These are phyloP conservation scores for Danielozyma ontarioensis DNA, from an alignment of 805 yeast species.

Conservation along the genomic window DNA sequence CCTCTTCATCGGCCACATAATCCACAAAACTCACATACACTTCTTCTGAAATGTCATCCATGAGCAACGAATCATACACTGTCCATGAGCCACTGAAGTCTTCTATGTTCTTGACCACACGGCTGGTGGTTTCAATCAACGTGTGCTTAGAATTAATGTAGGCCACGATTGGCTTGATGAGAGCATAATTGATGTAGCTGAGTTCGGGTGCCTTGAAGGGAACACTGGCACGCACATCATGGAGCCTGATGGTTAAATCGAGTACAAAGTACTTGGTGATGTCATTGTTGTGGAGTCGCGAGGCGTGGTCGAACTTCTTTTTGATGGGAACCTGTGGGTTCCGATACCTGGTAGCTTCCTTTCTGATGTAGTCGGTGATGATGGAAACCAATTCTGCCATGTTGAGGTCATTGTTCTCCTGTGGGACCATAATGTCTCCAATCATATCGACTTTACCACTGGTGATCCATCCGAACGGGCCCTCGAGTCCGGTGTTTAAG, in stretches of 20 bases:
- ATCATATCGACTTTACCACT: slow-evolving; percentile 83
- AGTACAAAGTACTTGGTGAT: slow-evolving; percentile 60
- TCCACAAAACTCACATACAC: slow-evolving; percentile 88
- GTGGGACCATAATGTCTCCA: slow-evolving; percentile 84
- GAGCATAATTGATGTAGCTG: slow-evolving; percentile 87
- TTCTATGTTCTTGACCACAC: slow-evolving; percentile 67
- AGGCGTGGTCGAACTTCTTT: slow-evolving; percentile 26
- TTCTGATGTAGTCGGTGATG: slow-evolving; percentile 42
- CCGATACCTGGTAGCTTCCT: slow-evolving; percentile 42
- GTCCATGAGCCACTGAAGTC: slow-evolving; percentile 99
- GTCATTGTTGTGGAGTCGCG: slow-evolving; percentile 25
- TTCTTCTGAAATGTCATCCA: slow-evolving; percentile 87
- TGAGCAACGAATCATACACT: slow-evolving; percentile 78
- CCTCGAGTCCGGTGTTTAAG: slow-evolving; percentile 81
- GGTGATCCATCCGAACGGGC: slow-evolving; percentile 97
- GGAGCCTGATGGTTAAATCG: slow-evolving; percentile 73
- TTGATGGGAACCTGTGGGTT: slow-evolving; percentile 25
- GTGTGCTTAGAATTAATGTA: slow-evolving; percentile 89
- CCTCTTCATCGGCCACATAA: slow-evolving; percentile 85
- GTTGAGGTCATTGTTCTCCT: slow-evolving; percentile 47
- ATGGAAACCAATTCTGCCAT: slow-evolving; percentile 45
- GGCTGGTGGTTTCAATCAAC: slow-evolving; percentile 79
- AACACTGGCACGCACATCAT: slow-evolving; percentile 82
- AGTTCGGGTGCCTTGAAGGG: slow-evolving; percentile 86
- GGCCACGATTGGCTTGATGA: slow-evolving; percentile 91